Conservation (phyloP, 2,329 filamentous ascomycete species). For the Colletotrichum tofieldiae region DNA sequence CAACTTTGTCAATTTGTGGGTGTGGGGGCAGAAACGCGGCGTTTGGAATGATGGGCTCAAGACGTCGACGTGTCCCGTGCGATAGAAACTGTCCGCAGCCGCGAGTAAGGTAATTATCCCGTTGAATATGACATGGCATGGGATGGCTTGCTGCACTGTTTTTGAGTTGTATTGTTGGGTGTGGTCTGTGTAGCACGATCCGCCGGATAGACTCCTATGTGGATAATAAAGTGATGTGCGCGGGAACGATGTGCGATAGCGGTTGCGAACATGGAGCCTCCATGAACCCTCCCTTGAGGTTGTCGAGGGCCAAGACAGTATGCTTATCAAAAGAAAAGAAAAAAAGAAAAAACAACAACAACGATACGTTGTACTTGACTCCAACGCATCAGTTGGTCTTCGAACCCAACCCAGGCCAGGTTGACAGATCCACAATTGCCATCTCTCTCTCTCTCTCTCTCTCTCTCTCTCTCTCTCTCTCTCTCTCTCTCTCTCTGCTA, state of each 20-base stretch:
- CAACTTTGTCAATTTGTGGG: neutral
- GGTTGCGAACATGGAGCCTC: too few relatives aligned
- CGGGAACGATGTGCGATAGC: neutral
- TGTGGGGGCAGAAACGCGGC: neutral
- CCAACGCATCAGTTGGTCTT: neutral
- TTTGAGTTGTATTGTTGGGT: neutral
- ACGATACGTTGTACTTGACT: neutral
- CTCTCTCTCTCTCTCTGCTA: neutral
- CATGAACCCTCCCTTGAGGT: neutral
- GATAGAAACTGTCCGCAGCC: neutral
- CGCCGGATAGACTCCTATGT: neutral
- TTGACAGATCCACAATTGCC: neutral
- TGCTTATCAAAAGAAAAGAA: neutral
- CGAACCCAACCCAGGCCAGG: neutral
- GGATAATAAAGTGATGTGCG: neutral
- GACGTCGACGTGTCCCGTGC: neutral
- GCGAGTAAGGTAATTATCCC: neutral
- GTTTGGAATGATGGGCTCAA: neutral
- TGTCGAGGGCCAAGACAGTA: neutral
- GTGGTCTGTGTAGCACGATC: neutral
- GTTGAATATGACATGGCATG: neutral
- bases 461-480: neutral
- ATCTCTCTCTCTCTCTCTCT: neutral
- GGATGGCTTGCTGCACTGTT: neutral
- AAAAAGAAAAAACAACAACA: too few relatives aligned